Conservation (phyloP, 140 eudicot genomes). For the Flaveria floridana region DNA sequence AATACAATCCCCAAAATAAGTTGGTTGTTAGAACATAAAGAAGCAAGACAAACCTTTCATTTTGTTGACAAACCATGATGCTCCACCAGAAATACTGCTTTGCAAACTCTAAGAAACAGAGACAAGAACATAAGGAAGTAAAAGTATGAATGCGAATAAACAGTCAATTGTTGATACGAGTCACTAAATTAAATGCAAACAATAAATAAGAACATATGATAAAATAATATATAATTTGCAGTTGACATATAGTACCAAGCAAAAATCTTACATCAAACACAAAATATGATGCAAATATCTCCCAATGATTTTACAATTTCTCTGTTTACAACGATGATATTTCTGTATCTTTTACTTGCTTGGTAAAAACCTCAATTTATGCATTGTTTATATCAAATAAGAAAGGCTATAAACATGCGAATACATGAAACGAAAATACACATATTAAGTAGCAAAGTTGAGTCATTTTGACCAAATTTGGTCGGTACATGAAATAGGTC, state of each 20-base stretch:
- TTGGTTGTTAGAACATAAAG: constrained; percentile 11
- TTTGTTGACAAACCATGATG: constrained; percentile 76
- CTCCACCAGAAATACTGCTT: constrained; percentile 71
- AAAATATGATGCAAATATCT: background rate
- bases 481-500: background rate
- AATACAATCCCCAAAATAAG: background rate
- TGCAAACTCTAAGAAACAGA: constrained; percentile 47
- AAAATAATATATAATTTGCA: too few relatives aligned
- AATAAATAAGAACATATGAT: background rate
- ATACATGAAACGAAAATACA: background rate
- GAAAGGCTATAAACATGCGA: background rate
- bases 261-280: background rate
- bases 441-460: background rate
- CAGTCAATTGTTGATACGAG: background rate
- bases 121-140: constrained; percentile 14
- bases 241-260: background rate
- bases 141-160: background rate
- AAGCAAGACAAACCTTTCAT: constrained; percentile 58
- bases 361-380: too few relatives aligned
- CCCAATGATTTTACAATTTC: background rate
- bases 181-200: background rate
- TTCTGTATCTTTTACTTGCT: too few relatives aligned
- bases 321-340: background rate
- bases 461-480: background rate
- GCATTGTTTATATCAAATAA: too few relatives aligned